phyloP scores from a whole-genome alignment of 1,139 yeast species.

The Chernovozyma aurita region DNA sequence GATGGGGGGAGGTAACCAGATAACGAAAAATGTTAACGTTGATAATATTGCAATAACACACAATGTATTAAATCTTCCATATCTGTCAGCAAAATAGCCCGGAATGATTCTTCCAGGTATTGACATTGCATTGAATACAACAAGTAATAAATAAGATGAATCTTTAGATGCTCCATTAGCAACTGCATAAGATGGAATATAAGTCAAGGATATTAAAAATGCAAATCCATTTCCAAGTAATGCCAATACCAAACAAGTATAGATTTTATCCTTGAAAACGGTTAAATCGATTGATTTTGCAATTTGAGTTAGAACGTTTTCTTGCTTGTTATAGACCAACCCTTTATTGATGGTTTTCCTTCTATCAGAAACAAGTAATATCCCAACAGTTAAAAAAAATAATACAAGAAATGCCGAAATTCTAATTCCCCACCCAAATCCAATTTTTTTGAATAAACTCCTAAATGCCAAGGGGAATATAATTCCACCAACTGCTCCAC shows the following conservation, averaged over 20 bases:
- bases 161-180: slow-evolving; percentile 20
- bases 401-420: slow-evolving; percentile 21
- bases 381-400: slow-evolving; percentile 13
- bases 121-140: slow-evolving; percentile 25
- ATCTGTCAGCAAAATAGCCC: slow-evolving; percentile 25
- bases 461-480: slow-evolving; percentile 21
- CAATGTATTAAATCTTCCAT: slow-evolving; percentile 28
- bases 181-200: slow-evolving; percentile 26
- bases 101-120: slow-evolving; percentile 28
- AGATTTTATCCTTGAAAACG: slow-evolving; percentile 22
- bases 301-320: slow-evolving; percentile 12
- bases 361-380: slow-evolving; percentile 18
- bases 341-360: slow-evolving; percentile 15
- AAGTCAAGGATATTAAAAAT: slow-evolving; percentile 21
- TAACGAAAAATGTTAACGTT: slow-evolving; percentile 18
- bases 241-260: slow-evolving; percentile 22
- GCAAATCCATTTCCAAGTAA: slow-evolving; percentile 30
- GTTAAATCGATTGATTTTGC: slow-evolving; percentile 22
- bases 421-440: slow-evolving; percentile 28
- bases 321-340: background rate
- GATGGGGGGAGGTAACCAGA: slow-evolving; percentile 25
- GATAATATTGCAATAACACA: slow-evolving; percentile 17
- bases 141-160: slow-evolving; percentile 20
- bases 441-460: slow-evolving; percentile 19
- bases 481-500: slow-evolving; percentile 29